Evolutionary conservation across 208 protist genomes (phyloP).

Genomic region (Phytomonas sp.): DNA sequence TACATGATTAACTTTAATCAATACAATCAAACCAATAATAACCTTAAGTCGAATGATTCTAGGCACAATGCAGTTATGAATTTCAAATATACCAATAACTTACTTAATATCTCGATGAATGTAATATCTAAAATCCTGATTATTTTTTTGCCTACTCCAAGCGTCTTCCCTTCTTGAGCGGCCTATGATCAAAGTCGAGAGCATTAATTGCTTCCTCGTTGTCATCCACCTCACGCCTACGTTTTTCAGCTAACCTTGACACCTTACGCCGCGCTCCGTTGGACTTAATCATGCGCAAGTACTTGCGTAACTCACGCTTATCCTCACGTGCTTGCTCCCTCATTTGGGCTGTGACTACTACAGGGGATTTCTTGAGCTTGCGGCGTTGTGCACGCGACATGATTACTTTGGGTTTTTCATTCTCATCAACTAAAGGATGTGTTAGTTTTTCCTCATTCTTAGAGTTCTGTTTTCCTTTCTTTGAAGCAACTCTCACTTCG

Average conservation of each 20-base stretch:
- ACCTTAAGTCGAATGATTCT: no score
- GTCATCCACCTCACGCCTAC: constrained; percentile 41
- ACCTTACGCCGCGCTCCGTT: constrained; percentile 81
- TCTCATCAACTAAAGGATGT: constrained; percentile 7
- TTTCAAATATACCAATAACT: constrained; percentile 4
- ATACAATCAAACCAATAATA: no score
- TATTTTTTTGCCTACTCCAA: constrained; percentile 32
- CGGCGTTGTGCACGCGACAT: constrained; percentile 77
- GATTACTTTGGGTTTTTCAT: constrained; percentile 36
- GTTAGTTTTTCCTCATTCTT: not conserved
- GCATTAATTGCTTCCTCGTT: constrained; percentile 58
- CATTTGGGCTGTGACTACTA: constrained; percentile 78
- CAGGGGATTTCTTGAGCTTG: constrained; percentile 57
- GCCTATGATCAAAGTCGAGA: constrained; percentile 48
- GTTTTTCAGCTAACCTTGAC: constrained; percentile 60
- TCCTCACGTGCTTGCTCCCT: constrained; percentile 61
- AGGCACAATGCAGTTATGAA: no score
- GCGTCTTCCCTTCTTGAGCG: constrained; percentile 57
- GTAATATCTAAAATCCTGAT: not conserved
- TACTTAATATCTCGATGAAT: not conserved
- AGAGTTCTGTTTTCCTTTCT: not conserved
- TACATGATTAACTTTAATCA: no score
- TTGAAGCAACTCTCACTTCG: not conserved
- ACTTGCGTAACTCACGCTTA: constrained; percentile 72
- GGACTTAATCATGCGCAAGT: constrained; percentile 83